Evolutionary conservation across 768 basidiomycete species (phyloP), one percentile per base, ranked within the genome.

Genomic region (Mycena kentingensis): DNA sequence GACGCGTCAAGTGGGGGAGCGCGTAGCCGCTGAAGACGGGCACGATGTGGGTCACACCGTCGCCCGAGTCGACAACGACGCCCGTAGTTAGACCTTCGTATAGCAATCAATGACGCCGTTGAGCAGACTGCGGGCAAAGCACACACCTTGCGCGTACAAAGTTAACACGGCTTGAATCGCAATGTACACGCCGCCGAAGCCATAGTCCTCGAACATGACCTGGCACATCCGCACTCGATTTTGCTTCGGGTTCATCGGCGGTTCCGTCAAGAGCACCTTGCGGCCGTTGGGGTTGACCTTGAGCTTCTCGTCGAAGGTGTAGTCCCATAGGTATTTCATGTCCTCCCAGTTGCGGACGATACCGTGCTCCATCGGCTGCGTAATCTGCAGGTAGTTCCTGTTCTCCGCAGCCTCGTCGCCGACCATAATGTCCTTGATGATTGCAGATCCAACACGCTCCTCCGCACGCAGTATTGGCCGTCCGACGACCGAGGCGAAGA

Each of bases 181-280:
- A 2, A 99, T 87, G 70, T 98, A 98, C 51, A 98, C 93, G 0
- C 93, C 91, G 16, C 85, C 85, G 64, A 98, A 98, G 3, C 92
- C 93, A 70, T 98, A 99, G 57, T 96, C 90, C 75, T 99, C 97
- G 67, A 99, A 98, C 97, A 99, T 99, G 65, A 98, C 92, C 70
- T 98, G 88, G 51, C 86, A 88, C 94, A 99, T 98, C 68, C 81
- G 77, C 70, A 94, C 87, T 63, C 97, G 72, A 71, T 99, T 98
- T 58, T 73, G 87, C 66, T 87, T 92, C 3, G 97, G 97, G 72
- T 99, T 98, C 97, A 98, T 98, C 25, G 97, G 97, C 15, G 97
- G 97, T 70, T 99, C 97, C 0, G 97, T 99, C 63, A 99, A 79
- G 55, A 99, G 71, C 32, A 99, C 81, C 73, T 98, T 99, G 55